phyloP scores from a whole-genome alignment of 2,329 filamentous ascomycete genomes.

The Magnaporthiopsis incrustans region DNA sequence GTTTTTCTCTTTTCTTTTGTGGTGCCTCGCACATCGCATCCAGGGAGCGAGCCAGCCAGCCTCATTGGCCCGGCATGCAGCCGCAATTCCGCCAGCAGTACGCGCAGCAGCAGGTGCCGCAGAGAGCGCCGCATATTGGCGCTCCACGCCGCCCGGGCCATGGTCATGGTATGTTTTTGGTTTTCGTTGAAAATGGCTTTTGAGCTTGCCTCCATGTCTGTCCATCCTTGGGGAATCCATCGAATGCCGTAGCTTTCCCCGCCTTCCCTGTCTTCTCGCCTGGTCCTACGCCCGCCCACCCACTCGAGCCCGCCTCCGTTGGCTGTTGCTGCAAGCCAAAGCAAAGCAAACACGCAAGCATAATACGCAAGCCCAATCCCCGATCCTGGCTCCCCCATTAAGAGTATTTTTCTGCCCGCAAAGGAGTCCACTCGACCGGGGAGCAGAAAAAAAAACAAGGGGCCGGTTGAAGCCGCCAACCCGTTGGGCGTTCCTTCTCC shows the following conservation, averaged over 20 bases:
- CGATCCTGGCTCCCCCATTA: background rate
- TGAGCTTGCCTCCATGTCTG: background rate
- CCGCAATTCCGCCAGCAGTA: slow-evolving; percentile 35
- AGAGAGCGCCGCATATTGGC: slow-evolving; percentile 38
- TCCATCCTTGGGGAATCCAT: background rate
- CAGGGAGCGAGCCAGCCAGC: background rate
- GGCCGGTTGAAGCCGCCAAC: background rate
- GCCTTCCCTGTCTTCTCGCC: background rate
- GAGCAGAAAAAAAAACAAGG: background rate
- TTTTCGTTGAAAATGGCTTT: background rate
- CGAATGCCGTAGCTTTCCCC: background rate
- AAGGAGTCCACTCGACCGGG: background rate
- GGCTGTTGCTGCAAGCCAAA: background rate
- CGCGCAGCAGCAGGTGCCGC: slow-evolving; percentile 39
- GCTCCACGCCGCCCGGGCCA: slow-evolving; percentile 40
- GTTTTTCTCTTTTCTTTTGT: background rate
- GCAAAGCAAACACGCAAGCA: background rate
- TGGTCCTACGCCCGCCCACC: no score
- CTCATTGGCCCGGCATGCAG: slow-evolving; percentile 34
- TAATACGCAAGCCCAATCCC: background rate
- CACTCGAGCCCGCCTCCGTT: no score
- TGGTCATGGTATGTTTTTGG: slow-evolving; percentile 36
- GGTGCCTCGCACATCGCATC: background rate
- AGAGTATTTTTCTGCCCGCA: background rate
- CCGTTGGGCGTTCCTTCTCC: background rate